These are phyloP conservation scores for Seiridium unicorne DNA, from an alignment of 2,329 filamentous ascomycete genomes.

Conservation along the genomic window DNA sequence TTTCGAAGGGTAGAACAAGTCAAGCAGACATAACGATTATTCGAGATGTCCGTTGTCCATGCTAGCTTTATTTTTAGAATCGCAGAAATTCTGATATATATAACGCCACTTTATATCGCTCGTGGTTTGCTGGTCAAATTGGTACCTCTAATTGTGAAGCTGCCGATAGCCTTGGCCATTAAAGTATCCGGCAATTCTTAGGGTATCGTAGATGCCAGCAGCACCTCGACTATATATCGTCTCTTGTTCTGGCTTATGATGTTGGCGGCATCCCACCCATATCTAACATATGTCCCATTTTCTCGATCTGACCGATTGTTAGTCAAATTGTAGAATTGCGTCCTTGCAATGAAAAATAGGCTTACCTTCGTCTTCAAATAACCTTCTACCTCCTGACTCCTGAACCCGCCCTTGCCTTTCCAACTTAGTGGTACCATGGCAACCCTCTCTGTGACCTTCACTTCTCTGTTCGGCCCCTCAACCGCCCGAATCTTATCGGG, in stretches of 20 bases:
- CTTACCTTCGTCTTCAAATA: slow-evolving; percentile 92
- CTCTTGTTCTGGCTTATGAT: not conserved
- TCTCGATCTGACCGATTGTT: slow-evolving; percentile 62
- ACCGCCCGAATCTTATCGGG: slow-evolving; percentile 95
- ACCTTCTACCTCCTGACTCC: slow-evolving; percentile 84
- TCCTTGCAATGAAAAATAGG: too few species aligned
- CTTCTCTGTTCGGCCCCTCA: slow-evolving; percentile 84
- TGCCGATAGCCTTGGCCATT: too few species aligned
- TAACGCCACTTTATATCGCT: too few species aligned
- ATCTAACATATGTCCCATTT: slow-evolving; percentile 80
- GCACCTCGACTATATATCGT: not conserved
- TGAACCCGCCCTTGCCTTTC: slow-evolving; percentile 81
- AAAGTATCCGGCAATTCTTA: too few species aligned
- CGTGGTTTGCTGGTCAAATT: too few species aligned
- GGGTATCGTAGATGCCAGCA: too few species aligned
- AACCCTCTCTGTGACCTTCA: slow-evolving; percentile 84
- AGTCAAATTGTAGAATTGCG: not conserved
- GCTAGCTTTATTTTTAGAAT: too few species aligned
- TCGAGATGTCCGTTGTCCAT: too few species aligned
- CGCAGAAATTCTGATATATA: too few species aligned
- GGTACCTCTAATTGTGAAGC: too few species aligned
- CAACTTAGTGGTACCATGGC: slow-evolving; percentile 95
- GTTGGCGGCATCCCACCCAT: slow-evolving; percentile 37
- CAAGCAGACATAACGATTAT: too few species aligned
- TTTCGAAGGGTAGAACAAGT: too few species aligned